Evolutionary conservation across 768 basidiomycete genomes (phyloP).

Genomic region (Lactarius quietus): DNA sequence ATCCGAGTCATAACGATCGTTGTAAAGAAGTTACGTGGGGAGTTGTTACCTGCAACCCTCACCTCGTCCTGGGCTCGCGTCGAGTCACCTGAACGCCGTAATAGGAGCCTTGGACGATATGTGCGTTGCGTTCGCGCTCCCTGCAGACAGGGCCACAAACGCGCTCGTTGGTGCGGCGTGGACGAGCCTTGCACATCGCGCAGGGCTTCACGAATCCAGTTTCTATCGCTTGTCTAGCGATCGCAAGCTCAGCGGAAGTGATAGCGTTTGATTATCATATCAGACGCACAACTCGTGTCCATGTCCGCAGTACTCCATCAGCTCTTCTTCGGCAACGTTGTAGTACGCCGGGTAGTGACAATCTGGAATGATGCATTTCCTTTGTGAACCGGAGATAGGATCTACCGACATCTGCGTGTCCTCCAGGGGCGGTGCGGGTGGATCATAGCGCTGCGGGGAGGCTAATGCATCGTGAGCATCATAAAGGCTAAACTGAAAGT

Average conservation of each 20-base stretch:
- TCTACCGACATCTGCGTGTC: background rate
- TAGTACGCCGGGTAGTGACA: conserved; percentile 15
- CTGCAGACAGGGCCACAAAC: conserved; percentile 13
- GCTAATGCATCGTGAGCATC: background rate
- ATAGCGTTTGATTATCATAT: too few species aligned
- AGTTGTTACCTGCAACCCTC: background rate
- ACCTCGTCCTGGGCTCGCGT: background rate
- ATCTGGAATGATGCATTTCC: conserved; percentile 6
- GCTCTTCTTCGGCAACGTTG: conserved; percentile 14
- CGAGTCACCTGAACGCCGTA: conserved; percentile 6
- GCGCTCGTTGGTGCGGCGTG: conserved; percentile 5
- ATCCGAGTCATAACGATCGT: background rate
- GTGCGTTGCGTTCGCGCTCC: background rate
- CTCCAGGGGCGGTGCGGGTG: background rate
- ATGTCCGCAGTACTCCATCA: conserved; percentile 20
- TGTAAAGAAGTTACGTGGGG: background rate
- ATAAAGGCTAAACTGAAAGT: background rate
- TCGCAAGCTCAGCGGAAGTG: background rate
- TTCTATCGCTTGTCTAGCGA: conserved; percentile 15
- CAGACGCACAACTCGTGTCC: conserved; percentile 17
- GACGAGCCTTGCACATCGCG: conserved; percentile 11
- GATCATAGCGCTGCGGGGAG: background rate
- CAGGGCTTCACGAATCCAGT: conserved; percentile 13
- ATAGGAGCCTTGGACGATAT: background rate
- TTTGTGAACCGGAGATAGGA: background rate